Evolutionary conservation across 1,139 yeast genomes (phyloP).

Genomic region (Nakaseomyces delphensis): DNA sequence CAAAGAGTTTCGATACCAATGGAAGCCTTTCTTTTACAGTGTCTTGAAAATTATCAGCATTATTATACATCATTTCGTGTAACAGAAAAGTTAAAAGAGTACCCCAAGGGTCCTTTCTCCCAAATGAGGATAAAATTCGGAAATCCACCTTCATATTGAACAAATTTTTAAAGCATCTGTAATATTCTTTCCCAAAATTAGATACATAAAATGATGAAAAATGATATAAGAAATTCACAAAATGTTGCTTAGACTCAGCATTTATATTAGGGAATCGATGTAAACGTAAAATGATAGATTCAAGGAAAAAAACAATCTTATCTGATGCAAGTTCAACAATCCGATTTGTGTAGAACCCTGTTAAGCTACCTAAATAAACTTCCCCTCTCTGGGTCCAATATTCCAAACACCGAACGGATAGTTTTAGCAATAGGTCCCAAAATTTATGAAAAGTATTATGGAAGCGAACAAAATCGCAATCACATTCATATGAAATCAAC

Average conservation of each 20-base stretch:
- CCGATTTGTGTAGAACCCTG: constrained; percentile 24
- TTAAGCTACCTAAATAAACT: constrained; percentile 13
- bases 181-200: constrained; percentile 26
- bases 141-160: constrained; percentile 26
- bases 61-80: constrained; percentile 14
- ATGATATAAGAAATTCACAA: constrained; percentile 20
- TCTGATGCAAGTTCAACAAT: constrained; percentile 24
- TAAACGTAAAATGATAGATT: constrained; percentile 22
- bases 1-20: constrained; percentile 8
- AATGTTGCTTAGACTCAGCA: constrained; percentile 12
- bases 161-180: constrained; percentile 26
- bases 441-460: constrained; percentile 17
- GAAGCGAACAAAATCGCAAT: constrained; percentile 12
- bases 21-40: constrained; percentile 8
- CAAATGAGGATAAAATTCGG: constrained; percentile 21
- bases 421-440: constrained; percentile 18
- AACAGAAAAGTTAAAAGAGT: constrained; percentile 21
- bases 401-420: constrained; percentile 17
- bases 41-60: neutral
- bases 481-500: constrained; percentile 20
- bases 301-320: constrained; percentile 21
- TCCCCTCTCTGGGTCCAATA: constrained; percentile 15
- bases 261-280: constrained; percentile 14
- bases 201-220: constrained; percentile 27
- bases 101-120: constrained; percentile 21